phyloP scores from a whole-genome alignment of 345 rosid genomes.

The Syzygium grande region DNA sequence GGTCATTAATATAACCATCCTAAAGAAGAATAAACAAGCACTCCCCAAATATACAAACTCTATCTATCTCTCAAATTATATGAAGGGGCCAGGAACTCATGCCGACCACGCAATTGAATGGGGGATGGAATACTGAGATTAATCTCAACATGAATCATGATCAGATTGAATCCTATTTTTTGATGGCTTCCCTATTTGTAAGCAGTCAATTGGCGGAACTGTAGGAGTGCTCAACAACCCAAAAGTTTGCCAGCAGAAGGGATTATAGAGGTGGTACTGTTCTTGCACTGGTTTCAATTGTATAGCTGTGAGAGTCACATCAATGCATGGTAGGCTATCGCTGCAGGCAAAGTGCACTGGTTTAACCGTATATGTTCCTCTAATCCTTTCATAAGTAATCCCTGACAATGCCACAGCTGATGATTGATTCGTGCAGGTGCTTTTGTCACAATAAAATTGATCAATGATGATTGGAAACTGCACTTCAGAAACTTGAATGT shows the following conservation, averaged over 20 bases:
- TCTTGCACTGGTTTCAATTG: slow-evolving; percentile 67
- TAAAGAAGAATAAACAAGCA: slow-evolving; percentile 13
- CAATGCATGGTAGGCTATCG: slow-evolving; percentile 75
- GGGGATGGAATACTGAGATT: not conserved
- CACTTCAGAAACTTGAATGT: slow-evolving; percentile 85
- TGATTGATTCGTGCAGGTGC: slow-evolving; percentile 64
- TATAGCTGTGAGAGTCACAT: slow-evolving; percentile 57
- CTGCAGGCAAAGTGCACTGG: slow-evolving; percentile 95
- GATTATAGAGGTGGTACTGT: slow-evolving; percentile 62
- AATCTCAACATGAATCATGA: slow-evolving; percentile 53
- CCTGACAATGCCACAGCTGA: slow-evolving; percentile 83
- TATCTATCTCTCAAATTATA: slow-evolving; percentile 25
- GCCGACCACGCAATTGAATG: slow-evolving; percentile 43
- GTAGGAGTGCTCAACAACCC: slow-evolving; percentile 78
- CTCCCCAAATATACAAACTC: slow-evolving; percentile 16
- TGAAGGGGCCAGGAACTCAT: slow-evolving; percentile 44
- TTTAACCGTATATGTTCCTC: slow-evolving; percentile 88
- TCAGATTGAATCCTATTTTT: slow-evolving; percentile 55
- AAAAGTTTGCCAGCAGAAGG: slow-evolving; percentile 93
- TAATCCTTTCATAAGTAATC: slow-evolving; percentile 68
- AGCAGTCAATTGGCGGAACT: slow-evolving; percentile 74
- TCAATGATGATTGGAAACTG: slow-evolving; percentile 87
- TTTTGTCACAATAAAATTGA: slow-evolving; percentile 85
- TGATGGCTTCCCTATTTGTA: slow-evolving; percentile 82
- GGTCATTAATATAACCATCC: slow-evolving; percentile 1